Evolutionary conservation across 257 asterid species (phyloP).

Genomic region (Cordia subcordata): DNA sequence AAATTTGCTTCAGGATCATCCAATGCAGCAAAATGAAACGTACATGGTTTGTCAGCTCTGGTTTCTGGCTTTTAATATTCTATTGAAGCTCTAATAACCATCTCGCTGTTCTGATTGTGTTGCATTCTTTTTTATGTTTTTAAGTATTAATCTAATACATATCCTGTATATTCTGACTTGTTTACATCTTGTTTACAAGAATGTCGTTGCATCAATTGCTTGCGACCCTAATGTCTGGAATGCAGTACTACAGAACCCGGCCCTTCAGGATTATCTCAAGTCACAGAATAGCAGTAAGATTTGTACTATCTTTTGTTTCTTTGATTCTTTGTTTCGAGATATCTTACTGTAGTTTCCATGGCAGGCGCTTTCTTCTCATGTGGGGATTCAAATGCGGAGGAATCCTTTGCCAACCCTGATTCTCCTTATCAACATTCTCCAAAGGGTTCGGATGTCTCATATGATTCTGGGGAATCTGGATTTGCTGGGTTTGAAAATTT

Average conservation of each 20-base stretch:
- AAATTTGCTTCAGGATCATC: no score
- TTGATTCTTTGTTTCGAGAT: not conserved
- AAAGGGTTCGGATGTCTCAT: not conserved
- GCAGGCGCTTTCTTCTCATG: not conserved
- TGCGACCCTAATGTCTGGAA: constrained; percentile 77
- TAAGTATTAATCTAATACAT: not conserved
- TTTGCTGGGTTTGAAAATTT: not conserved
- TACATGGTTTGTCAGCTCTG: no score
- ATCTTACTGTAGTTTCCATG: not conserved
- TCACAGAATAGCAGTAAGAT: constrained; percentile 41
- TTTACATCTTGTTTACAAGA: constrained; percentile 25
- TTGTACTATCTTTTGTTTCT: not conserved
- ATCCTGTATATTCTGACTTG: constrained; percentile 12
- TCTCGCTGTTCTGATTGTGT: no score
- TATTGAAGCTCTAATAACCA: no score
- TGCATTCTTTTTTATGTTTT: no score
- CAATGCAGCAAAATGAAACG: no score
- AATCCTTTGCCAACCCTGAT: constrained; percentile 18
- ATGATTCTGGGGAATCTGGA: constrained; percentile 10
- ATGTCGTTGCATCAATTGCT: constrained; percentile 80
- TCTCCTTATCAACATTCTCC: constrained; percentile 12
- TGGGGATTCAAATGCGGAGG: constrained; percentile 2
- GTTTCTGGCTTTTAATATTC: no score
- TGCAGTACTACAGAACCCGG: constrained; percentile 54
- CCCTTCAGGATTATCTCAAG: constrained; percentile 53